Evolutionary conservation across 495 filamentous ascomycete genomes (phyloP).

Genomic region (Penicillium tannophilum): DNA sequence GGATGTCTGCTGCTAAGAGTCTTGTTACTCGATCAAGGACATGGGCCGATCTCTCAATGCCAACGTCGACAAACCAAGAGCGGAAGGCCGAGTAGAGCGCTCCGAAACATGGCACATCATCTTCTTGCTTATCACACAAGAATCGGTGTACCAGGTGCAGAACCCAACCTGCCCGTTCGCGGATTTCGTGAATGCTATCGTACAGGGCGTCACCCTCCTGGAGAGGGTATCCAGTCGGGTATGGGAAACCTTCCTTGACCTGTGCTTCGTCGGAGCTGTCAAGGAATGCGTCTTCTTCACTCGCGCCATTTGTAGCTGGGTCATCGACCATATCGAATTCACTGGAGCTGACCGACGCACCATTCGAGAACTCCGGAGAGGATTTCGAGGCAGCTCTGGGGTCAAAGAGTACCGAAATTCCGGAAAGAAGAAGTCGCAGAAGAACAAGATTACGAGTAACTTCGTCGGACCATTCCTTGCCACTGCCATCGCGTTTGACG

Average conservation of each 20-base stretch:
- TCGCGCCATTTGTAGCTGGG: conserved; percentile 38
- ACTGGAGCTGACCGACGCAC: conserved; percentile 22
- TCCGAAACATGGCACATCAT: conserved; percentile 94
- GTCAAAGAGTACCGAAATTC: conserved; percentile 86
- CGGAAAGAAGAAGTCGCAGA: conserved; percentile 81
- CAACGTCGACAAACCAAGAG: conserved; percentile 97
- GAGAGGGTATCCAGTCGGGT: conserved; percentile 84
- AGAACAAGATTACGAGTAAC: conserved; percentile 86
- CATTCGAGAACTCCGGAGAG: conserved; percentile 24
- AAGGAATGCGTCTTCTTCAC: conserved; percentile 62
- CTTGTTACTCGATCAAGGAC: conserved; percentile 84
- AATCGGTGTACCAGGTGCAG: conserved; percentile 85
- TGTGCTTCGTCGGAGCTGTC: conserved; percentile 80
- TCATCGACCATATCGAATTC: conserved; percentile 50
- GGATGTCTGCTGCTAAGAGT: conserved; percentile 80
- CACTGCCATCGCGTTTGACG: conserved; percentile 91
- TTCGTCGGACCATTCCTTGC: conserved; percentile 98
- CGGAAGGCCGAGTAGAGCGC: conserved; percentile 88
- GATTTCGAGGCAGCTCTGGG: conserved; percentile 63
- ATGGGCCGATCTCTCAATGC: conserved; percentile 92
- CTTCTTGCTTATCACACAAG: conserved; percentile 80
- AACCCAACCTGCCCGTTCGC: conserved; percentile 75
- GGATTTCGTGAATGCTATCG: conserved; percentile 72
- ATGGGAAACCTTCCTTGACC: conserved; percentile 77
- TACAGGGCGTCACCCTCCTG: conserved; percentile 64